phyloP scores from a whole-genome alignment of 129 eudicot species.

The Pseudognaphalium luteoalbum region DNA sequence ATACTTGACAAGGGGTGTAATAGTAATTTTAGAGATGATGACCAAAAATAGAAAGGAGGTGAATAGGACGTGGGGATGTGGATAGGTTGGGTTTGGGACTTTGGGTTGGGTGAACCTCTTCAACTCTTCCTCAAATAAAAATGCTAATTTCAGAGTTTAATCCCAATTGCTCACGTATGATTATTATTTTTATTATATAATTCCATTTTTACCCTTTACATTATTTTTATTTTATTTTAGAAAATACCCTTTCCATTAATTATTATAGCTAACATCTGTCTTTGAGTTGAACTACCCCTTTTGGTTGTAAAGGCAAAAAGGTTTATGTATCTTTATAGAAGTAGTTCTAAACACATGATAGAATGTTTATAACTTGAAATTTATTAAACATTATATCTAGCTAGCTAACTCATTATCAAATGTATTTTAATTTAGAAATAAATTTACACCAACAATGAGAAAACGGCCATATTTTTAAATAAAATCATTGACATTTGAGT shows the following conservation, averaged over 20 bases:
- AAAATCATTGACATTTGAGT: background rate
- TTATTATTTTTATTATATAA: slow-evolving; percentile 16
- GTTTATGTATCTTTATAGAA: background rate
- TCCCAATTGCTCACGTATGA: slow-evolving; percentile 22
- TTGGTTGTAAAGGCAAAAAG: slow-evolving; percentile 23
- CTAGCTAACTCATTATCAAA: background rate
- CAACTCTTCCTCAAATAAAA: slow-evolving; percentile 29
- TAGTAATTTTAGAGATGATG: background rate
- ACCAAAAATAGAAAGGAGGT: background rate
- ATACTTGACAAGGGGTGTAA: slow-evolving; percentile 2
- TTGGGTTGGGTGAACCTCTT: slow-evolving; percentile 73
- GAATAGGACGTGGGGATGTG: slow-evolving; percentile 39
- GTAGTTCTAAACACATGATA: background rate
- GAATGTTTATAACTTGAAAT: background rate
- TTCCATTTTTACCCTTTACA: slow-evolving; percentile 26
- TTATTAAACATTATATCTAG: background rate
- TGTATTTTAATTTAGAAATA: background rate
- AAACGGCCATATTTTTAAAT: background rate
- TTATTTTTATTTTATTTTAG: background rate
- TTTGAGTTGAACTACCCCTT: slow-evolving; percentile 3
- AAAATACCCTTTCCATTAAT: background rate
- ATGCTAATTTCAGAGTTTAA: slow-evolving; percentile 25
- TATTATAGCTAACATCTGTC: slow-evolving; percentile 8
- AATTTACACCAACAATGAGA: background rate
- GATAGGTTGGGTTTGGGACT: slow-evolving; percentile 80